phyloP scores from a whole-genome alignment of 192 early-diverging fungal species.

The Podochytrium sp. region DNA sequence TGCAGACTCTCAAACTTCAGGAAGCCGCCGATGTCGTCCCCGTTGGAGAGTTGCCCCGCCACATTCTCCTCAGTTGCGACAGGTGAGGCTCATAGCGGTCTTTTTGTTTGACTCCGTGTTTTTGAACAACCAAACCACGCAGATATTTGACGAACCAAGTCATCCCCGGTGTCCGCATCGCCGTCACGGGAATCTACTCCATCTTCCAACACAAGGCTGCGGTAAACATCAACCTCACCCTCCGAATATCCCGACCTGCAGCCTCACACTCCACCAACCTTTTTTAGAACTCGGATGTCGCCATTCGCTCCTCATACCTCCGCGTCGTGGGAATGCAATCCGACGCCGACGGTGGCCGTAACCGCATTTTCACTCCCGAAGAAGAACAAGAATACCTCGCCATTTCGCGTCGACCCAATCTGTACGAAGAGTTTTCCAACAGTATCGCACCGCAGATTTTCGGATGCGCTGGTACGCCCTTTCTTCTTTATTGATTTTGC shows the following conservation, averaged over 20 bases:
- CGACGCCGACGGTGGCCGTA: conserved; percentile 65
- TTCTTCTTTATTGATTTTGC: background rate
- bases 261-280: background rate
- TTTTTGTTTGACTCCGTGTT: too few relatives aligned
- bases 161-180: conserved; percentile 91
- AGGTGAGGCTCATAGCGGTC: conserved; percentile 58
- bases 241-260: background rate
- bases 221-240: conserved; percentile 22
- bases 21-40: conserved; percentile 97
- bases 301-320: conserved; percentile 91
- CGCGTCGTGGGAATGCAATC: conserved; percentile 91
- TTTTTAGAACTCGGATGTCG: conserved; percentile 69
- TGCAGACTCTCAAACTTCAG: conserved; percentile 96
- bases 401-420: conserved; percentile 82
- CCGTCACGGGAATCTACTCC: conserved; percentile 93
- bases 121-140: background rate
- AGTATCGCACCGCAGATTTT: conserved; percentile 98
- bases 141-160: conserved; percentile 84
- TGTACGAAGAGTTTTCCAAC: conserved; percentile 89
- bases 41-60: conserved; percentile 96
- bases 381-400: conserved; percentile 93
- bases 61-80: conserved; percentile 89
- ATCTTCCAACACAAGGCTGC: conserved; percentile 75
- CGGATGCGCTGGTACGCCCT: conserved; percentile 76
- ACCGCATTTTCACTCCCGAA: conserved; percentile 79